These are phyloP conservation scores for Aspergillus tanneri DNA, from an alignment of 2,329 filamentous ascomycete species.

Conservation along the genomic window DNA sequence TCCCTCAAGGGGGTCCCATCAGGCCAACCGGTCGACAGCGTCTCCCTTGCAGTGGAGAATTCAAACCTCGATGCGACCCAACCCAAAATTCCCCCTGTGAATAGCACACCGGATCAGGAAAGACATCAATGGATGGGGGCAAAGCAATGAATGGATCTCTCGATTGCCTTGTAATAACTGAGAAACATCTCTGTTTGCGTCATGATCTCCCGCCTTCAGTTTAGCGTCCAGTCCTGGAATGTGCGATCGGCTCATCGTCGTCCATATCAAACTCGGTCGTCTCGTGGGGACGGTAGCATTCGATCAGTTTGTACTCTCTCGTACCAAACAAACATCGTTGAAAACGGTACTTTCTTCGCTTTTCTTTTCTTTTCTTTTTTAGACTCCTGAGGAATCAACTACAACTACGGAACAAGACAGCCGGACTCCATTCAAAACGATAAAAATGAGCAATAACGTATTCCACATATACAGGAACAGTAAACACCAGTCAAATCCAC, in stretches of 20 bases:
- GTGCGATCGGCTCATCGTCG: too few species aligned
- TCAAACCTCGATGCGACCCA: too few species aligned
- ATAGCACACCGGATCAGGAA: background rate
- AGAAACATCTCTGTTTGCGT: slow-evolving; percentile 11
- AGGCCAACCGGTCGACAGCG: too few species aligned
- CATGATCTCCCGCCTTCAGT: slow-evolving; percentile 13
- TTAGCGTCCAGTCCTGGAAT: slow-evolving; percentile 12
- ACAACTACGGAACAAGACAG: background rate
- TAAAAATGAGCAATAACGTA: too few species aligned
- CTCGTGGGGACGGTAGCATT: background rate
- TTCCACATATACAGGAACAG: slow-evolving; percentile 1
- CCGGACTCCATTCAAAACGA: background rate
- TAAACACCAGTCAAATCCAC: slow-evolving; percentile 1
- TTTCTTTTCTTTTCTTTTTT: too few species aligned
- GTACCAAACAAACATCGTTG: background rate
- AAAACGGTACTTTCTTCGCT: background rate
- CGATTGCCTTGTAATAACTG: slow-evolving; percentile 2
- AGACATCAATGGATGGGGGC: background rate
- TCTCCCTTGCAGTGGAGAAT: too few species aligned
- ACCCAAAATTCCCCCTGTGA: background rate
- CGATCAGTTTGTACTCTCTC: too few species aligned
- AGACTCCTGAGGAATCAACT: background rate
- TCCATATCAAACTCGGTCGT: background rate
- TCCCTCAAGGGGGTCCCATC: too few species aligned
- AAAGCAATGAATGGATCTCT: background rate